Percentiles rank a stretch among this genome's conserved stretches.
phyloP scores from a whole-genome alignment of 1,139 yeast species.

The Sugiyamaella paludigena region DNA sequence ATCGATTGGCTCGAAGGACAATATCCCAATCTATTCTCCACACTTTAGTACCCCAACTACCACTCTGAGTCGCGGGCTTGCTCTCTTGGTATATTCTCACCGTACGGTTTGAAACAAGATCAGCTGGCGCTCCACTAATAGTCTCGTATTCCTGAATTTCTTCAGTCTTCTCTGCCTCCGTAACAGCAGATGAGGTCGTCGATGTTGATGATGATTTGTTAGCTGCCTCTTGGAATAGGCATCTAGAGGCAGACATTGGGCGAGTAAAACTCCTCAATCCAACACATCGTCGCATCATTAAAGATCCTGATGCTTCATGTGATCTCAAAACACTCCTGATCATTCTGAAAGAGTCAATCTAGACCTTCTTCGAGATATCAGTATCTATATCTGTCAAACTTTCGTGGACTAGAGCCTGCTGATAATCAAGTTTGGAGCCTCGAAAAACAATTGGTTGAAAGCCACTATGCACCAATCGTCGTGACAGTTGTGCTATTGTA shows the following conservation, averaged over 20 bases:
- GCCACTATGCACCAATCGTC: too few species aligned
- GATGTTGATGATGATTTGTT: background rate
- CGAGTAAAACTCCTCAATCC: background rate
- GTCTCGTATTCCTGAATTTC: slow-evolving; percentile 50
- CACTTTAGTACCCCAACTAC: slow-evolving; percentile 43
- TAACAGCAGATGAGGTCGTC: slow-evolving; percentile 3
- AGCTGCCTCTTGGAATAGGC: slow-evolving; percentile 3
- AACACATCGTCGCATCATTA: background rate
- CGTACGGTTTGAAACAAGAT: slow-evolving; percentile 58
- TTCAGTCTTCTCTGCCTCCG: slow-evolving; percentile 11
- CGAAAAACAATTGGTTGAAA: too few species aligned
- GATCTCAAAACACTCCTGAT: slow-evolving; percentile 7
- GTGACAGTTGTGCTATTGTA: too few species aligned
- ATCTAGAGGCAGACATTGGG: background rate
- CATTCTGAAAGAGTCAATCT: background rate
- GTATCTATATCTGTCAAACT: too few species aligned
- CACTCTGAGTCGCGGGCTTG: slow-evolving; percentile 81
- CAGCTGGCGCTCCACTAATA: slow-evolving; percentile 78
- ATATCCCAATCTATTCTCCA: slow-evolving; percentile 91
- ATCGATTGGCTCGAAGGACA: slow-evolving; percentile 71
- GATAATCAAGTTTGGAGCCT: too few species aligned
- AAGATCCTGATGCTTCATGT: background rate
- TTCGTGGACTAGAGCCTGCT: too few species aligned
- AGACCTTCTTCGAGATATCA: too few species aligned
- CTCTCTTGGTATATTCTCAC: slow-evolving; percentile 78